Base-by-base conservation (phyloP, 2,329 filamentous ascomycete species). In the Colletotrichum neosansevieriae region DNA sequence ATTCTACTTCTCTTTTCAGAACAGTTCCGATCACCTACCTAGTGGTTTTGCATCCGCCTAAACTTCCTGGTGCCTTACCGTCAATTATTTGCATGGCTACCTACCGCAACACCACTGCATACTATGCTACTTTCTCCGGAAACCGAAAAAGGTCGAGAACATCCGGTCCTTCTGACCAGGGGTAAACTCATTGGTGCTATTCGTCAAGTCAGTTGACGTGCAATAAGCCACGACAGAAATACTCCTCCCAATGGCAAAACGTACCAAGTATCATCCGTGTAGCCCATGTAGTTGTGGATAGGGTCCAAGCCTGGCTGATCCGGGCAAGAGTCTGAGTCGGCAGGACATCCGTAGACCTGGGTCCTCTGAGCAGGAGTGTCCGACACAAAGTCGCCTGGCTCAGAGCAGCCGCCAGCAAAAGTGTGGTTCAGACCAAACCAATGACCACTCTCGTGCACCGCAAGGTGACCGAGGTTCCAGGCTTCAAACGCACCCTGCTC, bases 341-440 rank as follows among this genome's bases (percentile, higher is more conserved):
- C 45, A 1, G 65, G 70, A 24, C 71, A 72, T 3, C 53, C 42
- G 15, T 64, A 68, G 2, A 58, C 15, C 19, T 64, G 69, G 72
- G 77, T 67, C 70, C 59, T 75, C 50, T 73, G 74, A n/a, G 76
- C 74, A 9, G 81, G 79, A 13, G 81, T 83, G 69, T 83, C 81
- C 15, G 73, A 72, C 24, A 83, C 73, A 15, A 67, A 73, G 69
- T 83, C 81, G 42, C 79, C 79, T 4, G 60, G 51, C 12, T 68
- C 71, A 0, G 58, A 71, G 57, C 76, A 76, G 51, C 79, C 79
- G 42, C 75, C 77, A 38, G 80, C 69, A 71, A 83, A 83, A 44
- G 80, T 81, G 72, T 84, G 82, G 59, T 75, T 76, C 19, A 84
- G 76, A 54, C 81, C 80, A 58, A 83, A 74, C 81, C 81, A 84